phyloP scores from a whole-genome alignment of 2,329 filamentous ascomycete species.

The Fusarium caatingaense region DNA sequence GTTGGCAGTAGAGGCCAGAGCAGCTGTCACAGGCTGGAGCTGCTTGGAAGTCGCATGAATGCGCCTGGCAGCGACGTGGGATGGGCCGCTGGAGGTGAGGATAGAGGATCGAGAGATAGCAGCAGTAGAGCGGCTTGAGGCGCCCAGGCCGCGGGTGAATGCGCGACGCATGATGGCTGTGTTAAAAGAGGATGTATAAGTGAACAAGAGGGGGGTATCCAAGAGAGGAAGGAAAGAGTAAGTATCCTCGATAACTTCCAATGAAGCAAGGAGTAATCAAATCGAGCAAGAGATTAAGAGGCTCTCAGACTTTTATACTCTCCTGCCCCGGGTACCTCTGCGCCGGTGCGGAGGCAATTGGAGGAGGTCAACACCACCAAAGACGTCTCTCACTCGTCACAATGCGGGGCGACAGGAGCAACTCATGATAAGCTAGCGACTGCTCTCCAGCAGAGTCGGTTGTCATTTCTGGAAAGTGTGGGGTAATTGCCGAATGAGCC shows the following conservation, averaged over 20 bases:
- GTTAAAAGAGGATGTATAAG: not conserved
- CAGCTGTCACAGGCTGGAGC: slow-evolving; percentile 61
- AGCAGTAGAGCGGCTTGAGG: slow-evolving; percentile 49
- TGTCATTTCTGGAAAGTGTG: slow-evolving; percentile 34
- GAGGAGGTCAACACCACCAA: slow-evolving; percentile 21
- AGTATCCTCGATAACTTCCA: slow-evolving; percentile 27
- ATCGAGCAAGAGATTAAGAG: slow-evolving; percentile 20
- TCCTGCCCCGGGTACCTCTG: slow-evolving; percentile 15
- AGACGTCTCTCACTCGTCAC: slow-evolving; percentile 14
- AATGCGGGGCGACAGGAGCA: slow-evolving; percentile 31
- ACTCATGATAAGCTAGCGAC: slow-evolving; percentile 34
- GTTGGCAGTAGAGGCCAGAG: slow-evolving; percentile 65
- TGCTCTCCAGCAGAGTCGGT: slow-evolving; percentile 6
- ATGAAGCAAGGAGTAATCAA: slow-evolving; percentile 27
- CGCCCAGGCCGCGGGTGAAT: slow-evolving; percentile 54
- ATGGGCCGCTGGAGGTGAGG: slow-evolving; percentile 49
- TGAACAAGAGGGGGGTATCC: not conserved
- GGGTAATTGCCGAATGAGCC: slow-evolving; percentile 37
- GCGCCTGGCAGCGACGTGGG: slow-evolving; percentile 60
- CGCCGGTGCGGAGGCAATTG: slow-evolving; percentile 36
- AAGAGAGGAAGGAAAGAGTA: slow-evolving; percentile 2
- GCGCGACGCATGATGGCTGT: slow-evolving; percentile 59
- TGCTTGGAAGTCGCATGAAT: slow-evolving; percentile 69
- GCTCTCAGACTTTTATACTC: slow-evolving; percentile 31
- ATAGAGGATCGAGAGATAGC: slow-evolving; percentile 46